These are phyloP conservation scores for Raphanus raphanistrum DNA, from an alignment of 345 rosid species.

Conservation along the genomic window DNA sequence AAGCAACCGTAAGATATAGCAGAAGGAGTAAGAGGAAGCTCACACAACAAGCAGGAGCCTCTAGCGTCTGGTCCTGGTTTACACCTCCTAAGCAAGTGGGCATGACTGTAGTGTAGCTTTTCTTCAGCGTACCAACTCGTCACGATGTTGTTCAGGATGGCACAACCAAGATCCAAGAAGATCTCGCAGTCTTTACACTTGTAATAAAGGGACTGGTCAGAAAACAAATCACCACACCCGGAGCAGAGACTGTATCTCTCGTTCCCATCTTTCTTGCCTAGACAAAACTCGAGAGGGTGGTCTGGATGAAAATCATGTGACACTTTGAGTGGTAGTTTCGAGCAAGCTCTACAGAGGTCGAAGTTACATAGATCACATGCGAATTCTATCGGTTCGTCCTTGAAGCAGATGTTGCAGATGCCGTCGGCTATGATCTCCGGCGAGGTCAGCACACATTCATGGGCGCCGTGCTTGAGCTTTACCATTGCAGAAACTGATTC, in stretches of 20 bases:
- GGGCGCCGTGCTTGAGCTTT: background rate
- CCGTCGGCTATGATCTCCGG: background rate
- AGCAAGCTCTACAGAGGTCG: background rate
- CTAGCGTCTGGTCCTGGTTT: background rate
- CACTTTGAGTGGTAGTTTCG: background rate
- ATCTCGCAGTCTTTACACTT: background rate
- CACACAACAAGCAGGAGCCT: background rate
- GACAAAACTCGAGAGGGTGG: background rate
- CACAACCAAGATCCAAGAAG: background rate
- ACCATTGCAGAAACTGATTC: background rate
- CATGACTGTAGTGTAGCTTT: background rate
- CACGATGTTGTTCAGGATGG: background rate
- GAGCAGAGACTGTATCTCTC: background rate
- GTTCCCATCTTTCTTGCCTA: background rate
- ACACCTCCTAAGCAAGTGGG: background rate
- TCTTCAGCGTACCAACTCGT: background rate
- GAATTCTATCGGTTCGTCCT: background rate
- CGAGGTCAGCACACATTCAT: background rate
- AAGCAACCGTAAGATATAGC: background rate
- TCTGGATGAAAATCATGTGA: background rate
- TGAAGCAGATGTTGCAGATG: background rate
- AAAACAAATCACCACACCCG: background rate
- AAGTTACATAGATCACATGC: background rate
- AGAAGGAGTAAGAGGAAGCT: background rate
- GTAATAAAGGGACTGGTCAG: background rate